phyloP scores from a whole-genome alignment of 2,329 filamentous ascomycete genomes.

The Paecilomyces formosus region DNA sequence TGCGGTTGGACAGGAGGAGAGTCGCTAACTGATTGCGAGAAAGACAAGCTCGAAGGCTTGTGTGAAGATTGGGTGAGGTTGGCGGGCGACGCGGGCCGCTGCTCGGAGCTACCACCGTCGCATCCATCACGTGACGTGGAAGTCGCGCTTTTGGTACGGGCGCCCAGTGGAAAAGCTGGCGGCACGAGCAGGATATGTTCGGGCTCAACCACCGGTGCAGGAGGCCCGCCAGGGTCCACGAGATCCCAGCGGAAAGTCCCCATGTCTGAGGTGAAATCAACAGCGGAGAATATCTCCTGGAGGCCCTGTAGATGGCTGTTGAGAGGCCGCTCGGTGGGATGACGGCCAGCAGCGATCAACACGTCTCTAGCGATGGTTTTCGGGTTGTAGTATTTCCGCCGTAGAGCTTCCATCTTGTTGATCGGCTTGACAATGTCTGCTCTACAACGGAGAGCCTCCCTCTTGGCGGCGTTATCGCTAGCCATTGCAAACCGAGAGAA shows the following conservation, averaged over 20 bases:
- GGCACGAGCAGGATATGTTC: constrained; percentile 15
- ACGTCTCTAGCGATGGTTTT: constrained; percentile 58
- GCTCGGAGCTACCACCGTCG: not conserved
- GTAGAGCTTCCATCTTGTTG: constrained; percentile 24
- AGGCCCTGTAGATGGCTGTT: constrained; percentile 53
- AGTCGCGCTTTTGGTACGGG: not conserved
- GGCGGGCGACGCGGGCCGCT: constrained; percentile 2
- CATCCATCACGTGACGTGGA: constrained; percentile 3
- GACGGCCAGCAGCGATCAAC: constrained; percentile 53
- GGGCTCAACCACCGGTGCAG: constrained; percentile 17
- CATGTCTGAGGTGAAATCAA: constrained; percentile 45
- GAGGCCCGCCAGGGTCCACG: constrained; percentile 49
- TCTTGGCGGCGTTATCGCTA: constrained; percentile 7
- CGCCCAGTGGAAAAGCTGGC: constrained; percentile 12
- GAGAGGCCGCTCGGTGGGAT: constrained; percentile 51
- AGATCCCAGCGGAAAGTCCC: constrained; percentile 55
- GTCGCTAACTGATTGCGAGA: not conserved
- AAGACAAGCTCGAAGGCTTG: not conserved
- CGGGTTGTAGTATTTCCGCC: constrained; percentile 50
- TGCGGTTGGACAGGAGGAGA: not conserved
- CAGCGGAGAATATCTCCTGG: constrained; percentile 31
- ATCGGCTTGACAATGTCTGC: constrained; percentile 39
- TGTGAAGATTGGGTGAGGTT: not conserved
- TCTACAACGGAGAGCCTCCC: constrained; percentile 19
- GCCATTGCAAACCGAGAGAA: constrained; percentile 6